These are phyloP conservation scores for Cynanchum wilfordii DNA, from an alignment of 257 asterid species.

Conservation along the genomic window DNA sequence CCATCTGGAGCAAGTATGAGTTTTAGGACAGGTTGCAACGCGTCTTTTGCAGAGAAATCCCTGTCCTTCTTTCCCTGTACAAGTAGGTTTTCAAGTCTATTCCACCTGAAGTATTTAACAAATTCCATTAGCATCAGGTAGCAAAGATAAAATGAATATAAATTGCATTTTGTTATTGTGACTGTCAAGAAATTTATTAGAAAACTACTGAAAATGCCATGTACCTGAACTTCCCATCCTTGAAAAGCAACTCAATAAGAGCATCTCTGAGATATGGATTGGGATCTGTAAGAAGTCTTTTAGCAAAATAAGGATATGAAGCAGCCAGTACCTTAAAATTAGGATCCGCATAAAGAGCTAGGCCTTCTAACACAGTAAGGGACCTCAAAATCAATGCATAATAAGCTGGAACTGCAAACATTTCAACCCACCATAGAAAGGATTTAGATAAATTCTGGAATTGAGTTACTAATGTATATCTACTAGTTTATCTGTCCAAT, in stretches of 20 bases:
- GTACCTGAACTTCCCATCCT: slow-evolving; percentile 96
- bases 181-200: slow-evolving; percentile 16
- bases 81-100: slow-evolving; percentile 93
- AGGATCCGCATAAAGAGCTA: slow-evolving; percentile 96
- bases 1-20: slow-evolving; percentile 85
- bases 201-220: slow-evolving; percentile 22
- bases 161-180: background rate
- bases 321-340: slow-evolving; percentile 97
- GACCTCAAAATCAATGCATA: slow-evolving; percentile 98
- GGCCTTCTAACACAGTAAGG: slow-evolving; percentile 97
- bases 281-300: slow-evolving; percentile 97
- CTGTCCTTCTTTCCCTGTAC: slow-evolving; percentile 82
- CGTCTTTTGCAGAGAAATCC: slow-evolving; percentile 94
- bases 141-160: background rate
- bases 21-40: slow-evolving; percentile 90
- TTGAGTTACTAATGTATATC: slow-evolving; percentile 2
- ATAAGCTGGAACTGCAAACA: slow-evolving; percentile 91
- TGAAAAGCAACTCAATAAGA: slow-evolving; percentile 93
- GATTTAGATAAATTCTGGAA: slow-evolving; percentile 19
- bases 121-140: background rate
- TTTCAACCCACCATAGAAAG: slow-evolving; percentile 18
- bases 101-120: slow-evolving; percentile 65
- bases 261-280: slow-evolving; percentile 99
- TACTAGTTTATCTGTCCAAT: background rate
- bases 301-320: slow-evolving; percentile 98